Evolutionary conservation across 2,329 filamentous ascomycete species (phyloP).

Genomic region (Monilinia fructicola): DNA sequence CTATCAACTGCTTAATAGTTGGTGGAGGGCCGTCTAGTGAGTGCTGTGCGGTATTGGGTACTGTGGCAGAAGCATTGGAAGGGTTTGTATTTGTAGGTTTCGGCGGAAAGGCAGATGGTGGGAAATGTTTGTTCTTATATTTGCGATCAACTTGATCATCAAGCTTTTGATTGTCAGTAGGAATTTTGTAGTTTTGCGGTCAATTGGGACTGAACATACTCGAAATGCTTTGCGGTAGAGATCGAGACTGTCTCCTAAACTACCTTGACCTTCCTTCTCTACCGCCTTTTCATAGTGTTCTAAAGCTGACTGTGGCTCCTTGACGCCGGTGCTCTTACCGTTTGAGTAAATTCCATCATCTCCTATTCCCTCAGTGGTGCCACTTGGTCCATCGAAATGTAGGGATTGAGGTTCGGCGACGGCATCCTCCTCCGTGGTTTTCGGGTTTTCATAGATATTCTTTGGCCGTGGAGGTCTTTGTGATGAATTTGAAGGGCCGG

Average conservation of each 20-base stretch:
- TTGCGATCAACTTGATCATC: slow-evolving; percentile 79
- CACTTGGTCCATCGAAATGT: slow-evolving; percentile 25
- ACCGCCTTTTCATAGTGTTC: slow-evolving; percentile 94
- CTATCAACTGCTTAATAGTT: slow-evolving; percentile 67
- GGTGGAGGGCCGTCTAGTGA: slow-evolving; percentile 56
- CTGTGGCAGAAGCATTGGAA: slow-evolving; percentile 51
- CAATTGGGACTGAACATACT: slow-evolving; percentile 48
- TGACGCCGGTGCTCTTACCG: slow-evolving; percentile 28
- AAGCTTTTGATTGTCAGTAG: slow-evolving; percentile 54
- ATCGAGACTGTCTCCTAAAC: slow-evolving; percentile 81
- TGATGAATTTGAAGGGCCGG: slow-evolving; percentile 27
- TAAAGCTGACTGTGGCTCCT: slow-evolving; percentile 70
- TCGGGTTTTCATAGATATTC: background rate
- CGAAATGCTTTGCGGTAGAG: slow-evolving; percentile 89
- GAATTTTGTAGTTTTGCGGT: background rate
- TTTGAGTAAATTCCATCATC: slow-evolving; percentile 14
- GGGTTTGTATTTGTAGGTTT: slow-evolving; percentile 43
- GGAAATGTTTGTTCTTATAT: slow-evolving; percentile 91
- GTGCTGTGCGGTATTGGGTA: slow-evolving; percentile 55
- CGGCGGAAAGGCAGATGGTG: slow-evolving; percentile 55
- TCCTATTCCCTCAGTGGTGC: slow-evolving; percentile 18
- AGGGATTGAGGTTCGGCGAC: slow-evolving; percentile 23
- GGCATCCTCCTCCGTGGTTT: slow-evolving; percentile 30
- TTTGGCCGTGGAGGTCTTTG: slow-evolving; percentile 28
- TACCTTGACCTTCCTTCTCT: slow-evolving; percentile 81